Evolutionary conservation across 2,329 filamentous ascomycete genomes (phyloP), one percentile per base, ranked within the genome.

Genomic region (Coccinonectria pachysandricola): DNA sequence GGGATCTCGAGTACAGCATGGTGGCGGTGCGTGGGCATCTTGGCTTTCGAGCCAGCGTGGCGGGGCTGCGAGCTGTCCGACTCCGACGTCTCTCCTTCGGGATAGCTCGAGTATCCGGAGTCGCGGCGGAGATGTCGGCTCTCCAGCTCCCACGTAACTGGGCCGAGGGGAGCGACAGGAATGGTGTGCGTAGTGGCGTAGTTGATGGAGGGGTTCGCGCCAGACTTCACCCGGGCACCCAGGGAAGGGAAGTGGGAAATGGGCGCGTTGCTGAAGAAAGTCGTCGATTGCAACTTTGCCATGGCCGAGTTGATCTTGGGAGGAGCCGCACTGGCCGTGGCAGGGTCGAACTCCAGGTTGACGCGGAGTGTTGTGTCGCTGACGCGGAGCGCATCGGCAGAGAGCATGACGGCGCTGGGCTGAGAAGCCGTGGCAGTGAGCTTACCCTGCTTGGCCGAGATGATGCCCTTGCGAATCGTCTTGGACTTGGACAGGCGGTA

Each of bases 401-500:
- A 56, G 7, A 74, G 45, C 48, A 70, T 62, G 15, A 64, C 43
- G 15, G 68, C 64, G 5, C 53, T 43, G 1, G 66, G 67, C 44
- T 69, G 64, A 6, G 49, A 40, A 6, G 62, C 56, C 8, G 54
- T 52, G 22, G 59, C 59, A 2, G 59, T 66, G 11, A 74, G 40
- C 30, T 53, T 56, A 18, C 70, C 70, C 4, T 64, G 48, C 53
- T 65, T 71, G 27, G 56, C 49, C 2, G 65, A 60, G 21, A 74
- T 53, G 26, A 75, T 52, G 35, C 59, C 65, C 48, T 64, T 68
- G 34, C 68, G 62, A 16, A 74, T 44, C 2, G 59, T 58, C 53
- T 72, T 74, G 31, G 57, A 56, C 52, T 64, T 67, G 31, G 50
- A 47, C 46, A 69, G 59, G 27, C 45, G 49, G 51, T 74, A 74